Base-by-base conservation (phyloP, 352 stramenopile genomes). In the Globisporangium spiculum region DNA sequence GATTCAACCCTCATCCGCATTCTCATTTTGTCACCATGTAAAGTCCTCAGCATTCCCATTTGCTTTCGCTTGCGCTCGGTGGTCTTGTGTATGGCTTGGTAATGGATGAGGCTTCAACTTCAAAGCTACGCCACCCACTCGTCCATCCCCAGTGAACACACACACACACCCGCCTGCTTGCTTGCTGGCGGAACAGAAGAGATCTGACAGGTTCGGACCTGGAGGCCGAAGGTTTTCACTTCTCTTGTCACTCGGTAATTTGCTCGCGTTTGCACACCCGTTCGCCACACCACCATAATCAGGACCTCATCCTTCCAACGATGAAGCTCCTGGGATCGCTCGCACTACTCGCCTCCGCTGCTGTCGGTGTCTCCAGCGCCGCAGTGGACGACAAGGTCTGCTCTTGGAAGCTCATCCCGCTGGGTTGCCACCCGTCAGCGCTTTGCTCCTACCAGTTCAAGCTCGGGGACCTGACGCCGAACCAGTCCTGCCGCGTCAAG, bases 401-500 rank as follows among this genome's bases (percentile, higher is more conserved):
- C 38, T 46, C 38, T 14, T 46, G 52, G 52, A 57, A 36, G 52
- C 52, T 57, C 52, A 57, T 58, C 14, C 53, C 27, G 27, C 27
- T 32, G 27, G 27, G 53, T 8, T 84, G 77, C 44, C 34, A 74
- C 41, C 75, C 77, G 4, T 38, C 65, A 9, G 75, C 66, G 32
- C 52, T 81, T 22, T 84, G 77, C 56, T 74, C 76, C 36, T 78
- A 69, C 63, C 26, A 81, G 63, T 79, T 63, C 71, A 78, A 83
- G 60, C 36, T 75, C 16, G 76, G 77, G 24, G 79, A 84, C 54
- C 62, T 85, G 44, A 85, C 59, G 59, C 75, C 74, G 18, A 75
- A 72, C 66, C 79, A 84, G 68, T 83, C 75, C 22, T 86, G 78
- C 32, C 74, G 78, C 60, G 72, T 84, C 52, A 58, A 58, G 52